Evolutionary conservation across 805 yeast genomes (phyloP).

Genomic region (Ogataea paraovalis): DNA sequence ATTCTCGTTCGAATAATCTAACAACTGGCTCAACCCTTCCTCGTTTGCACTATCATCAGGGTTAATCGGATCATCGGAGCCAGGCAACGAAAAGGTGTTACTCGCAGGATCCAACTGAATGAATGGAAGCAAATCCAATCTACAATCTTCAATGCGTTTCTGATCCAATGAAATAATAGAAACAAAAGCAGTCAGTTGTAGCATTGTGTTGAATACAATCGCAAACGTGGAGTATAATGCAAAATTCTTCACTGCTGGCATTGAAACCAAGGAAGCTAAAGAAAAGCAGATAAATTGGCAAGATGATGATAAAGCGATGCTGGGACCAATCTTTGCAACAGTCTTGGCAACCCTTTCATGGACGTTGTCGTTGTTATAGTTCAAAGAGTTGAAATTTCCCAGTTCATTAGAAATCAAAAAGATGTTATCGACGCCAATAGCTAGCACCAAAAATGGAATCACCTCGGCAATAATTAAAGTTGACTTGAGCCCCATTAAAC

Average conservation of each 20-base stretch:
- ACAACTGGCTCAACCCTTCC: conserved; percentile 21
- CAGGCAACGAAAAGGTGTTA: conserved; percentile 12
- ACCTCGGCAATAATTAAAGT: conserved; percentile 95
- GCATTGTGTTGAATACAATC: conserved; percentile 63
- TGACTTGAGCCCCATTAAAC: conserved; percentile 72
- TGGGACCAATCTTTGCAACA: conserved; percentile 77
- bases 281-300: conserved; percentile 79
- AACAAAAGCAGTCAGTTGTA: conserved; percentile 81
- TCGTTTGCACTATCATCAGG: conserved; percentile 11
- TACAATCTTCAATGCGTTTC: conserved; percentile 49
- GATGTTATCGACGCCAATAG: conserved; percentile 95
- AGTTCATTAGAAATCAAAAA: conserved; percentile 82
- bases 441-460: conserved; percentile 86
- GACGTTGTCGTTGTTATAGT: conserved; percentile 37
- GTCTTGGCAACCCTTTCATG: conserved; percentile 61
- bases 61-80: conserved; percentile 4
- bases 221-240: conserved; percentile 91
- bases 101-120: conserved; percentile 26
- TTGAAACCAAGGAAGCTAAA: conserved; percentile 74
- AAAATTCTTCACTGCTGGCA: conserved; percentile 96
- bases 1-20: conserved; percentile 20
- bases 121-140: conserved; percentile 64
- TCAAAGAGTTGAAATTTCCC: conserved; percentile 44
- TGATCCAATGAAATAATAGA: conserved; percentile 69
- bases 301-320: conserved; percentile 71